Evolutionary conservation across 2,329 filamentous ascomycete species (phyloP), one percentile per base, ranked within the genome.

Genomic region (Ploettnerulaceae sp.): DNA sequence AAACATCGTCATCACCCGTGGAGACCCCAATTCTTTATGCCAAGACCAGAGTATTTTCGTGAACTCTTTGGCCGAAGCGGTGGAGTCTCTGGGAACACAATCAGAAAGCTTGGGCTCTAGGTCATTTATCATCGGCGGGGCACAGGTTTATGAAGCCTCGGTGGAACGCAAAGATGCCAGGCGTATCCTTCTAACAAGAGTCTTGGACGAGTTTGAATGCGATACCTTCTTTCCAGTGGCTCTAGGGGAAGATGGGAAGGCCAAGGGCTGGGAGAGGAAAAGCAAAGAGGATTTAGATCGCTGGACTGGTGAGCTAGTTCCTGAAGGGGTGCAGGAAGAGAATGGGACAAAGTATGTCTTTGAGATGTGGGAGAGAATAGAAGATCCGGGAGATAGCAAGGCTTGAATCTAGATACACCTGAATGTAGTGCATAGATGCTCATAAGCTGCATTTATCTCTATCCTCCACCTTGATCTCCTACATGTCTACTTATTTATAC

Each of bases 71-170:
- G 20, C 47, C 1, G 42, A 40, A 22, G 57, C 50, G 1, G 17
- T 53, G 4, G 26, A 37, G 9, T 22, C 35, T 12, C 5, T 46
- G 11, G 28, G 5, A 7, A 8, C 28, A 21, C 21, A 38, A 17
- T 11, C 29, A 22, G 28, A 11, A n/a, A 18, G 21, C 14, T 8
- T 17, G 7, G 12, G 12, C 8, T 31, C 34, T 5, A 57, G 48
- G 57, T 74, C 89, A 3, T 97, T 90, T 66, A 78, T 97, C 33
- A 96, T 98, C 59, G 93, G 93, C 18, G 93, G 93, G 4, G 86
- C 81, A 46, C 84, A 89, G 69, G 83, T 97, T 55, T 98, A 97
- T 67, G 72, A 71, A 29, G 76, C 82, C 17, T 83, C 88, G 11
- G 70, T 97, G 61, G 63, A 69, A 56, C 59, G 80, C 47, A 62